Conservation (phyloP, 164 flowering plant genomes). For the Buxus sempervirens region DNA sequence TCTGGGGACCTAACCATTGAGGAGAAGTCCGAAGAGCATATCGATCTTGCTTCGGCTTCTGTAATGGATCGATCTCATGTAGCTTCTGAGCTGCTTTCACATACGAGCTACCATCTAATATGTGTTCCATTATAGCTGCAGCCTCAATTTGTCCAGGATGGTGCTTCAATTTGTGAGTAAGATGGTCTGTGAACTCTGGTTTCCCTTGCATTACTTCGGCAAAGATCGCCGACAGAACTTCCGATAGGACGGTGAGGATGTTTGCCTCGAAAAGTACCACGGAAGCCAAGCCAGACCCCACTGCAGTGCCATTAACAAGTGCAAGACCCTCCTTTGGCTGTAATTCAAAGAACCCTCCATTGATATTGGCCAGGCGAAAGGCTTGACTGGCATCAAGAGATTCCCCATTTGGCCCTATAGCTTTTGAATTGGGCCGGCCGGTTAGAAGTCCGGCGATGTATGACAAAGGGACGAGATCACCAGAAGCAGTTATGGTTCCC, state of each 20-base stretch:
- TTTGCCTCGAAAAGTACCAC: constrained; percentile 54
- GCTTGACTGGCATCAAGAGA: constrained; percentile 39
- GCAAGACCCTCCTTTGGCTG: constrained; percentile 70
- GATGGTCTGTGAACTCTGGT: constrained; percentile 57
- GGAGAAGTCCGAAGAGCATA: constrained; percentile 69
- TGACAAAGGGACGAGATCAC: constrained; percentile 61
- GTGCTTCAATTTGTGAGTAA: constrained; percentile 59
- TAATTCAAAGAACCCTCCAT: constrained; percentile 45
- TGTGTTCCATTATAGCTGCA: constrained; percentile 67
- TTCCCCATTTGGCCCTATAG: constrained; percentile 41
- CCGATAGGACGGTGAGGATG: constrained; percentile 40
- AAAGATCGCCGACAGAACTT: constrained; percentile 53
- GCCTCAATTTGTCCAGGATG: constrained; percentile 72
- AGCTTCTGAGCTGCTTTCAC: constrained; percentile 37
- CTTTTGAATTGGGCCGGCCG: constrained; percentile 55
- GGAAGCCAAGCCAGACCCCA: constrained; percentile 59
- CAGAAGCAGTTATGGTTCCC: constrained; percentile 65
- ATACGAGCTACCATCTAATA: constrained; percentile 48
- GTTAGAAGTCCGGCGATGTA: constrained; percentile 64
- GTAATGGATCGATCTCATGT: constrained; percentile 53
- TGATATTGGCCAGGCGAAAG: constrained; percentile 37
- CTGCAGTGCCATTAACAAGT: constrained; percentile 62
- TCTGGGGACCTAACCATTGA: constrained; percentile 57
- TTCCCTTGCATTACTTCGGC: constrained; percentile 70
- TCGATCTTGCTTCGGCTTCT: constrained; percentile 64